These are phyloP conservation scores for Aureobasidium sp. DNA, from an alignment of 2,329 filamentous ascomycete genomes.

Conservation along the genomic window DNA sequence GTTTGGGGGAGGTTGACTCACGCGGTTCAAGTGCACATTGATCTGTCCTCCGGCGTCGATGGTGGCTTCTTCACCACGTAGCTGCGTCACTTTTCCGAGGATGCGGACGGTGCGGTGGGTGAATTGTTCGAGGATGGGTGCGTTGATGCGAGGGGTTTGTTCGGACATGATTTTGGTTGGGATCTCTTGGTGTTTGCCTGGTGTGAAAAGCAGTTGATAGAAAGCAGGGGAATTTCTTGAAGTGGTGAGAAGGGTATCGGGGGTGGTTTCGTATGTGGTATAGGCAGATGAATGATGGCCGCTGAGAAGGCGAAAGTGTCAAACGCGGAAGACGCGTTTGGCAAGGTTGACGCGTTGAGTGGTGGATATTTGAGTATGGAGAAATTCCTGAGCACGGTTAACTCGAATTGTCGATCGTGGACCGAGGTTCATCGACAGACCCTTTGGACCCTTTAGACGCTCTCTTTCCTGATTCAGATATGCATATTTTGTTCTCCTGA, in stretches of 20 bases:
- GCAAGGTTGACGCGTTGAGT: conserved; percentile 12
- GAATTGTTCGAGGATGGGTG: conserved; percentile 70
- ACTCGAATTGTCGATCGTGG: no score
- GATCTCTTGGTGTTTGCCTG: not conserved
- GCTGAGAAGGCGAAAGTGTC: not conserved
- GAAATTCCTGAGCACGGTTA: not conserved
- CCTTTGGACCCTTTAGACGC: no score
- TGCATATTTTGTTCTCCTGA: not conserved
- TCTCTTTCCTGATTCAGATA: not conserved
- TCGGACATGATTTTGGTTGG: conserved; percentile 53
- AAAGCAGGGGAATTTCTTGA: no score
- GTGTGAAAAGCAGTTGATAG: not conserved
- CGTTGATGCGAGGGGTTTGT: conserved; percentile 75
- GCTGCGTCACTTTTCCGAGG: conserved; percentile 74
- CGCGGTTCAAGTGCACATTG: conserved; percentile 65
- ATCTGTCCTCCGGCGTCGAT: conserved; percentile 75
- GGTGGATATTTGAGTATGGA: not conserved
- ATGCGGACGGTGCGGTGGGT: conserved; percentile 67
- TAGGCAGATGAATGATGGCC: no score
- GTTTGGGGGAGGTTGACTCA: no score
- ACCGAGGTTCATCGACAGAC: no score
- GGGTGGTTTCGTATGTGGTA: not conserved
- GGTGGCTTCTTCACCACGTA: conserved; percentile 72
- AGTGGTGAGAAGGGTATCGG: not conserved
- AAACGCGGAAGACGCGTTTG: conserved; percentile 2